A percentile compares a stretch with the other conserved stretches of the same genome.
phyloP scores from a whole-genome alignment of 768 basidiomycete genomes.

The Tricholoma furcatifolium region DNA sequence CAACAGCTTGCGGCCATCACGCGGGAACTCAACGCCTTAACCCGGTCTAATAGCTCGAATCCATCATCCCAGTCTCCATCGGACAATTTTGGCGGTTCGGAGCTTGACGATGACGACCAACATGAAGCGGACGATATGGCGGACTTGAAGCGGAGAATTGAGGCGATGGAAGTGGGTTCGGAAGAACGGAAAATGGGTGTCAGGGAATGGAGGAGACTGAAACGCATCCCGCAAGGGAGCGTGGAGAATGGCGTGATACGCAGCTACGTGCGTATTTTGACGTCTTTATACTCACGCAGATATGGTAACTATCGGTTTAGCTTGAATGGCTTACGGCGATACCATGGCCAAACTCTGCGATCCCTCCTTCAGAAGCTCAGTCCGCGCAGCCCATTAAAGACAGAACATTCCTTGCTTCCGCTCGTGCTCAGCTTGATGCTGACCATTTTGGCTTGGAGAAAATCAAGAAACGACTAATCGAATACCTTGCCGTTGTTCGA shows the following conservation, averaged over 20 bases:
- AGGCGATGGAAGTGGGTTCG: constrained; percentile 66
- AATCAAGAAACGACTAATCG: constrained; percentile 88
- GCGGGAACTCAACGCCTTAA: constrained; percentile 64
- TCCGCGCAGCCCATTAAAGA: constrained; percentile 36
- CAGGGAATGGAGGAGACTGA: constrained; percentile 80
- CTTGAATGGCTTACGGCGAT: constrained; percentile 87
- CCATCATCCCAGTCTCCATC: constrained; percentile 10
- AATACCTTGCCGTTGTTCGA: constrained; percentile 87
- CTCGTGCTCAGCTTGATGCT: constrained; percentile 78
- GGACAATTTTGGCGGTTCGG: constrained; percentile 35
- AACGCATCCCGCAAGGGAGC: constrained; percentile 85
- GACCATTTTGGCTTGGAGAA: constrained; percentile 93
- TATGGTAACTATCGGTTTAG: constrained; percentile 30
- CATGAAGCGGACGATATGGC: constrained; percentile 80
- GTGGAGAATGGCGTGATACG: constrained; percentile 90
- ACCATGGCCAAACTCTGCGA: constrained; percentile 72
- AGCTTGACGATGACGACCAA: constrained; percentile 76
- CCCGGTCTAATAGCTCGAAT: constrained; percentile 26
- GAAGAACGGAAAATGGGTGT: constrained; percentile 84
- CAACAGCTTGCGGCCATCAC: constrained; percentile 83
- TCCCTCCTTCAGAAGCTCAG: constrained; percentile 15
- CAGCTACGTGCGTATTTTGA: constrained; percentile 60
- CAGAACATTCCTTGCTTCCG: constrained; percentile 61
- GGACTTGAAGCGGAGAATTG: constrained; percentile 69
- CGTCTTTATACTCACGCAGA: background rate